Evolutionary conservation across 768 basidiomycete species (phyloP).

Genomic region (Saitozyma podzolica): DNA sequence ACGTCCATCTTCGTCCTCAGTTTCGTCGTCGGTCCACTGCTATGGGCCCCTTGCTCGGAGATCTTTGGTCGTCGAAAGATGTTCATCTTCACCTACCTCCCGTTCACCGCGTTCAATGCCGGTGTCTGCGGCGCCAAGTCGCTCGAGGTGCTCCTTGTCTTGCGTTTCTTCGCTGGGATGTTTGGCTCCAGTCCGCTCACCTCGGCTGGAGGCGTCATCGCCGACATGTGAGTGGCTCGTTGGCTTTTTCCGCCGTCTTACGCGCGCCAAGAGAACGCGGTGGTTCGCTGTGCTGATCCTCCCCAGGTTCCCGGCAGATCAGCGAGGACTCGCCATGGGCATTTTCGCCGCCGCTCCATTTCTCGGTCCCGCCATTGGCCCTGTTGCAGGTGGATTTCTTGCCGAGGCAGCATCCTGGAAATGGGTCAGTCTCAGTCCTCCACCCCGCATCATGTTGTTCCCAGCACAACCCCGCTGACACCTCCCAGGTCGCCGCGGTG

Average conservation of each 20-base stretch:
- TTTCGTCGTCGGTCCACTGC: slow-evolving; percentile 46
- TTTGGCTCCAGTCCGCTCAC: slow-evolving; percentile 50
- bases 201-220: slow-evolving; percentile 48
- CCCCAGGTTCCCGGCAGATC: slow-evolving; percentile 19
- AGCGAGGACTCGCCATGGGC: slow-evolving; percentile 38
- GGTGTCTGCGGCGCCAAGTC: slow-evolving; percentile 49
- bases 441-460: too few species aligned
- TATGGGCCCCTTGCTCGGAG: slow-evolving; percentile 50
- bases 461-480: too few species aligned
- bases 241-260: too few species aligned
- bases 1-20: slow-evolving; percentile 33
- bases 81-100: slow-evolving; percentile 50
- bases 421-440: slow-evolving; percentile 18
- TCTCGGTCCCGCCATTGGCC: slow-evolving; percentile 40
- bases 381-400: slow-evolving; percentile 49
- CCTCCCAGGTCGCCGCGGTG: slow-evolving; percentile 27
- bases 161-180: slow-evolving; percentile 52
- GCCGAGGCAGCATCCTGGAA: slow-evolving; percentile 40
- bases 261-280: too few species aligned
- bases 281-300: too few species aligned
- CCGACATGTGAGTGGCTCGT: slow-evolving; percentile 28
- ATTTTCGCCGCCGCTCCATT: slow-evolving; percentile 43
- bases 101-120: slow-evolving; percentile 49
- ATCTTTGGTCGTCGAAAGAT: slow-evolving; percentile 50
- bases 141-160: slow-evolving; percentile 46